Base-by-base conservation (phyloP, 371 early-diverging fungal species). In the Rhizopus sp. region DNA sequence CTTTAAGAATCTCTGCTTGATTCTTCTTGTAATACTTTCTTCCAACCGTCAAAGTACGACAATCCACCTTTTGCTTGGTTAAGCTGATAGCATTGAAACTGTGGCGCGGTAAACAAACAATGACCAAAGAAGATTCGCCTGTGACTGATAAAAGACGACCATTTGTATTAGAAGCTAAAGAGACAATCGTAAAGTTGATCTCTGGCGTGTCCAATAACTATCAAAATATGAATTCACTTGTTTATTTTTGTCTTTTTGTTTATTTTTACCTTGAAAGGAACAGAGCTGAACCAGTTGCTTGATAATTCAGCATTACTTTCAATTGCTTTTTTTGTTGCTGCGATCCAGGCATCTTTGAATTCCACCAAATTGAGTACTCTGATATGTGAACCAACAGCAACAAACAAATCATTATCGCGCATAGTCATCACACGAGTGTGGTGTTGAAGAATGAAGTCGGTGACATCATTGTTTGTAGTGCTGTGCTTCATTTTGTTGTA, bases 281-380 rank as follows among this genome's bases (percentile, higher is more conserved):
- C 52, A 1, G 70, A 49, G 9, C 61, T 41, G 40, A 80, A 62
- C 77, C 74, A 76, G 15, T n/a, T 44, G 4, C 48, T 55, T 7
- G 31, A 30, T 32, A 53, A 16, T 17, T 16, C 23, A 37, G 29
- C 40, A 4, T 45, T 31, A 1, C 49, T 23, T 15, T 67, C 48
- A 15, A 53, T 40, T 17, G 64, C 61, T 33, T 62, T 54, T 15
- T 67, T 49, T 9, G 65, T 55, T 7, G 58, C 61, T 23, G 56
- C 44, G 16, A 75, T 40, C 80, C 80, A 80, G 13, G 65, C 38
- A 45, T 76, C 65, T 50, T 80, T 80, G 15, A 70, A 68, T 35
- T 57, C 55, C 15, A 62, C 59, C 37, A 80, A 51, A 39, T 70
- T 69, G 40, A 80, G 53, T 0, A 66, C 63, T 59, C 80, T 45